Base-by-base conservation (phyloP, 2,329 filamentous ascomycete genomes). In the Paecilomyces sp. region DNA sequence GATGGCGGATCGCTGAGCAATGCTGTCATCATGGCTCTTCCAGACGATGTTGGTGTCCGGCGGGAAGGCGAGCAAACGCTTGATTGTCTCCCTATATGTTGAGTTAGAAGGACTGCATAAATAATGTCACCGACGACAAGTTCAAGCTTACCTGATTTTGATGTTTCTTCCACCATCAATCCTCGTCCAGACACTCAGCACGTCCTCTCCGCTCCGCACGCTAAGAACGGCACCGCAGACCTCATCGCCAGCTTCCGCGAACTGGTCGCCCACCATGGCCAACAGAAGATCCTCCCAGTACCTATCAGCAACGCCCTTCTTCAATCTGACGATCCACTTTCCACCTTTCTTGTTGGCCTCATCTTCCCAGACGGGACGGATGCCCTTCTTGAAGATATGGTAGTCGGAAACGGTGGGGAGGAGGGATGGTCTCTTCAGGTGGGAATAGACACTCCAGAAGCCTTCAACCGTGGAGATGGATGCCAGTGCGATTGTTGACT, bases 361-460 rank as follows among this genome's bases (percentile, higher is more conserved):
- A 68, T 99, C 94, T 76, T 99, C 94, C 94, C 94, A 99, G 67
- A 99, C 94, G 24, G 94, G 94, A 62, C 94, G 87, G 62, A 99
- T 92, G 58, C 92, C 93, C 71, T 94, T 92, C 77, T 94, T 96
- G 81, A 99, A 99, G 61, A 99, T 88, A 74, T 99, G 94, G 73
- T 97, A 99, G 77, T 99, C 94, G 25, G 92, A 97, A 31, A 97
- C 93, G 3, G 93, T 88, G 6, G 93, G 93, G 60, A 99, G 81
- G 34, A 84, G 80, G 36, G 92, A 97, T 2, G 95, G 94, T 30
- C 90, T 86, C 79, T 95, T 96, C 55, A 99, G 83, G 75, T 97
- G 92, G 58, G 85, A 81, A 73, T 96, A 97, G 41, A 96, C 87
- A 55, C 85, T 83, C 86, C 92, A 97, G 73, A 99, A 97, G 61